phyloP scores from a whole-genome alignment of 2,329 filamentous ascomycete genomes.

The Orbilia ellipsospora region DNA sequence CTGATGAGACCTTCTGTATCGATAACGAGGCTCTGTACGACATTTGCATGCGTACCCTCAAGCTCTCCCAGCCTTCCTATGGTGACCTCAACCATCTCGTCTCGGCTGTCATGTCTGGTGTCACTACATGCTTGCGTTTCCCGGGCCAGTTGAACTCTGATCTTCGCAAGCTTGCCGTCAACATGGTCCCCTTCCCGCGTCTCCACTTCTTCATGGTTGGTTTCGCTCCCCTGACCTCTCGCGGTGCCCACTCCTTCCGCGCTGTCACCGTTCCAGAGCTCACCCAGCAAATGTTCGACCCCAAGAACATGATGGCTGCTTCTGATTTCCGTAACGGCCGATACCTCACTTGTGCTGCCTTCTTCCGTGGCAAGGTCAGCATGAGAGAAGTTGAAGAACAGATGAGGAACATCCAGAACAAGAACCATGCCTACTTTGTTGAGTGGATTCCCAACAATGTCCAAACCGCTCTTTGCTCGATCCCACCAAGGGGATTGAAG shows the following conservation, averaged over 20 bases:
- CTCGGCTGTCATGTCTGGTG: constrained; percentile 99
- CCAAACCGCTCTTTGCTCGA: constrained; percentile 98
- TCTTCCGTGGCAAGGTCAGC: constrained; percentile 99
- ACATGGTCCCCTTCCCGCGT: constrained; percentile 99
- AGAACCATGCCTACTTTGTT: constrained; percentile 99
- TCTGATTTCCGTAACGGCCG: constrained; percentile 99
- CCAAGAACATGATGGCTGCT: constrained; percentile 99
- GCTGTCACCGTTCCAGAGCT: constrained; percentile 97
- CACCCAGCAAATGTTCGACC: constrained; percentile 99
- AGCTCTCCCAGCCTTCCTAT: constrained; percentile 98
- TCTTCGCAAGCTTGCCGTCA: constrained; percentile 98
- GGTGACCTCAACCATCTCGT: constrained; percentile 99
- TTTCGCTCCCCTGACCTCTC: constrained; percentile 97
- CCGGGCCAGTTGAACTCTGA: constrained; percentile 99
- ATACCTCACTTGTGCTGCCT: constrained; percentile 98
- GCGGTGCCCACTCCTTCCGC: constrained; percentile 92
- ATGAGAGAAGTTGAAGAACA: constrained; percentile 99
- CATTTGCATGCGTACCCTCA: constrained; percentile 99
- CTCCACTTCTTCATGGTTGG: constrained; percentile 99
- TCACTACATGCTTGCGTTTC: constrained; percentile 98
- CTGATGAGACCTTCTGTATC: constrained; percentile 99
- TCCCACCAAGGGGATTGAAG: constrained; percentile 95
- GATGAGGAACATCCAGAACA: constrained; percentile 99
- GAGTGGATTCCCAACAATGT: constrained; percentile 99
- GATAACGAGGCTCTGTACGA: constrained; percentile 99